Base-by-base conservation (phyloP, 495 filamentous ascomycete genomes). In the Penicillium angulare region DNA sequence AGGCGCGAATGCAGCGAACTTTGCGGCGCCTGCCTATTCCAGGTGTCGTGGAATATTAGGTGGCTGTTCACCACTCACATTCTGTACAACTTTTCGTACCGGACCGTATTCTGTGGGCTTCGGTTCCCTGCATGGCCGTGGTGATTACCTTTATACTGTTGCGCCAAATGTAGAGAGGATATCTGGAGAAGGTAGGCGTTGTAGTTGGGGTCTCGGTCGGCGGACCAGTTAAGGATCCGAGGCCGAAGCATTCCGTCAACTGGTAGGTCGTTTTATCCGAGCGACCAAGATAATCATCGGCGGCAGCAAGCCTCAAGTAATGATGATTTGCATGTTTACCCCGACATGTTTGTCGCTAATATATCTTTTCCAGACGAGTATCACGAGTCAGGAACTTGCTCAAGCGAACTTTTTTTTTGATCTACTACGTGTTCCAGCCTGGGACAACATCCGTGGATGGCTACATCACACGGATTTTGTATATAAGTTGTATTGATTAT, bases 21-120 rank as follows among this genome's bases (percentile, higher is more conserved):
- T 67, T 65, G 18, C 64, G 61, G 1, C 59, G 56, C 34, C 64
- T 57, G 44, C 64, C 64, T 67, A 35, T 31, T 20, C 5, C 35
- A 27, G 12, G n/a, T 6, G 21, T 27, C 33, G 46, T 23, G 12
- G 38, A 61, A 3, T 54, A 57, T 15, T 2, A 39, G n/a, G 16
- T 9, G 5, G 0, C 2, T 36, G 31, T 4, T 12, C 10, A 18
- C 18, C 45, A 38, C 45, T 48, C 15, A 48, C 45, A 48, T 39
- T 48, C 45, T 17, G 45, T 48, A 9, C 45, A 48, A 33, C 45
- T 48, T 48, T 48, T 48, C 1, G 45, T 27, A 17, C 33, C 22
- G 23, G 16, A 26, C 32, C 49, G 23, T 0, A 45, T 45, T 33
- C 15, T 32, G 13, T 20, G 27, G 7, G 7, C 15, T 22, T 45